Conservation (phyloP, 768 basidiomycete species). For the Lactarius evosmus region DNA sequence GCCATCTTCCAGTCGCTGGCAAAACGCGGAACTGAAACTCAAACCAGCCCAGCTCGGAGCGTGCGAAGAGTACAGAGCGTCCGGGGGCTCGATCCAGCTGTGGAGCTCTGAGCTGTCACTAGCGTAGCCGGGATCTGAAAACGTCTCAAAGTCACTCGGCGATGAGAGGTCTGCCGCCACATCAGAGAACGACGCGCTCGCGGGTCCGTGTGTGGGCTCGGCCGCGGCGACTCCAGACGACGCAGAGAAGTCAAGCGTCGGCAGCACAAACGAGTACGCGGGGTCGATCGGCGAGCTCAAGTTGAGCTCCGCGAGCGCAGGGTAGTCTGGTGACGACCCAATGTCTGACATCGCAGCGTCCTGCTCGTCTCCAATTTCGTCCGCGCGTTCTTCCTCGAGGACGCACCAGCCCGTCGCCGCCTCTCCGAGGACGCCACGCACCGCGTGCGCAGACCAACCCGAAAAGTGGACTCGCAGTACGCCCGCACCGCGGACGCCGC, state of each 20-base stretch:
- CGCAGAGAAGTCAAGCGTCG: slow-evolving; percentile 70
- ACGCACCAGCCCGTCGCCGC: slow-evolving; percentile 73
- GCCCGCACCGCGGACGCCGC: slow-evolving; percentile 58
- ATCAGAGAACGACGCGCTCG: slow-evolving; percentile 11
- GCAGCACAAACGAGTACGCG: slow-evolving; percentile 68
- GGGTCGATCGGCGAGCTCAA: slow-evolving; percentile 44
- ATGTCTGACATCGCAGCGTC: slow-evolving; percentile 31
- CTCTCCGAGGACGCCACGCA: slow-evolving; percentile 66
- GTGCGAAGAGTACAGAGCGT: slow-evolving; percentile 16
- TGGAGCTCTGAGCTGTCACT: slow-evolving; percentile 29
- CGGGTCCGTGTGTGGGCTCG: slow-evolving; percentile 18
- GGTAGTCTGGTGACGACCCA: slow-evolving; percentile 12
- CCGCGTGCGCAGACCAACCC: slow-evolving; percentile 68
- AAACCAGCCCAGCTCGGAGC: slow-evolving; percentile 33
- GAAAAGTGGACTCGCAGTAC: slow-evolving; percentile 65
- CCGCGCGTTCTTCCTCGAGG: slow-evolving; percentile 51
- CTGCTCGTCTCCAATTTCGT: slow-evolving; percentile 11
- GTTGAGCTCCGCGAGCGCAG: slow-evolving; percentile 15
- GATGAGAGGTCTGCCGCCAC: slow-evolving; percentile 8
- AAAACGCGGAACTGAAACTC: slow-evolving; percentile 44
- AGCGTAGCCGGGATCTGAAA: slow-evolving; percentile 11
- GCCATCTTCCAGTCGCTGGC: slow-evolving; percentile 30
- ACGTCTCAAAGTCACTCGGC: slow-evolving; percentile 2
- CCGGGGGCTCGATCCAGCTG: slow-evolving; percentile 21
- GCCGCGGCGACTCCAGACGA: slow-evolving; percentile 34